Evolutionary conservation across 352 stramenopile species (phyloP).

Genomic region (Plasmopara viticola): DNA sequence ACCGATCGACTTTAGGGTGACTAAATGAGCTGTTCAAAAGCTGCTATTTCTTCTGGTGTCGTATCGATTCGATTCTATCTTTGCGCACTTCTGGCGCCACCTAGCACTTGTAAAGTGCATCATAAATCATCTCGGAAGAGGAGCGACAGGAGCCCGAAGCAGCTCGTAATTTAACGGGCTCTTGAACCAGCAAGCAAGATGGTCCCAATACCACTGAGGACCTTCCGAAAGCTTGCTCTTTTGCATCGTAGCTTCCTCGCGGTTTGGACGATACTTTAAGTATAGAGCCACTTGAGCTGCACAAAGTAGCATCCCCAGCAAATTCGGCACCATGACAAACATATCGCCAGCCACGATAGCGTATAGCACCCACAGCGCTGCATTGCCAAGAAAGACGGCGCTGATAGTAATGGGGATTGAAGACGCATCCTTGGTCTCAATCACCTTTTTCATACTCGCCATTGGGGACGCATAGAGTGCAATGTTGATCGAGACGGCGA

Average conservation of each 20-base stretch:
- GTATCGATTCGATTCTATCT: too few species aligned
- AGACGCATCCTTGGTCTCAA: constrained; percentile 24
- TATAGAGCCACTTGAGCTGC: constrained; percentile 23
- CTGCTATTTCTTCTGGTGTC: too few species aligned
- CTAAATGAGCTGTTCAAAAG: too few species aligned
- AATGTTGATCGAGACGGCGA: constrained; percentile 28
- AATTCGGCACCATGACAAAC: constrained; percentile 30
- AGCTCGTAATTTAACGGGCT: constrained; percentile 21
- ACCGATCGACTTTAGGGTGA: too few species aligned
- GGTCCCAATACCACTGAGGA: constrained; percentile 4
- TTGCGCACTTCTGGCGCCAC: too few species aligned
- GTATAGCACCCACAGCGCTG: constrained; percentile 26
- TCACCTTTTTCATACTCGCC: constrained; percentile 29
- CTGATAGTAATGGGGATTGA: constrained; percentile 27
- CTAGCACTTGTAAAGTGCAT: too few species aligned
- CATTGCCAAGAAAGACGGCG: constrained; percentile 24
- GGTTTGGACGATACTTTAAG: constrained; percentile 18
- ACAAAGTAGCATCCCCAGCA: constrained; percentile 25
- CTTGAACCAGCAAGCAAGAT: constrained; percentile 16
- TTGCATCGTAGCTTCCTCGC: constrained; percentile 4
- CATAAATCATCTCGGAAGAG: constrained; percentile 17
- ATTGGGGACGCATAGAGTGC: constrained; percentile 25
- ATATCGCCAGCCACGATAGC: constrained; percentile 15
- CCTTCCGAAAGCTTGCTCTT: constrained; percentile 13
- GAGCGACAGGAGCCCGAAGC: constrained; percentile 7